Evolutionary conservation across 2,329 filamentous ascomycete species (phyloP).

Genomic region (Cadophora sp.): DNA sequence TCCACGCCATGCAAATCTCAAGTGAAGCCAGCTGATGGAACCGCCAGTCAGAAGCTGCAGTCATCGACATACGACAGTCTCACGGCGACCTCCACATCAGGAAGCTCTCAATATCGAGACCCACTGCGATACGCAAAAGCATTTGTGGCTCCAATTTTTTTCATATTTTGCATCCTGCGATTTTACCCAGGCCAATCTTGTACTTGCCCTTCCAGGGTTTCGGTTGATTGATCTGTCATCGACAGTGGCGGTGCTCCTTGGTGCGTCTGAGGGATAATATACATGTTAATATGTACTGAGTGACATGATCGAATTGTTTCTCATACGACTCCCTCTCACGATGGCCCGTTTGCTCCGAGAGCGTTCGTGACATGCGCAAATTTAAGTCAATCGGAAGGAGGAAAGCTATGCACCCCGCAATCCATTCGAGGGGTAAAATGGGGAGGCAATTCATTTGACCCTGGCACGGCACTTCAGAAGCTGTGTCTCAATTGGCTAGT

Average conservation of each 20-base stretch:
- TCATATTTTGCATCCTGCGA: not conserved
- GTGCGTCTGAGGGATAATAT: not conserved
- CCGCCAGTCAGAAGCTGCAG: not conserved
- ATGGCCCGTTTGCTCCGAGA: not conserved
- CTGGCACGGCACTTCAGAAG: conserved; percentile 25
- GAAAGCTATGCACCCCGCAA: conserved; percentile 31
- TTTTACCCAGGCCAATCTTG: not conserved
- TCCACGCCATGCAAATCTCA: not conserved
- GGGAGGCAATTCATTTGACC: conserved; percentile 24
- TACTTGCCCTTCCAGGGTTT: not conserved
- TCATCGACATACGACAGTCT: not conserved
- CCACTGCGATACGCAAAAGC: not conserved
- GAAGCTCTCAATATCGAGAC: not conserved
- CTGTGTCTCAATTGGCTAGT: conserved; percentile 19
- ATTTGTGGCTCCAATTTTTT: not conserved
- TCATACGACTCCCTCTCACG: not conserved
- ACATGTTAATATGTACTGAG: not conserved
- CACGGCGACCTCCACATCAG: not conserved
- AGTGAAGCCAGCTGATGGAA: not conserved
- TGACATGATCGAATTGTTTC: not conserved
- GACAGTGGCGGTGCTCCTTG: not conserved
- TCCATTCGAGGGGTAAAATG: conserved; percentile 24
- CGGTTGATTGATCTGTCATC: not conserved
- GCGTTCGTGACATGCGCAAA: conserved; percentile 10
- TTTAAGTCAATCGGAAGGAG: conserved; percentile 21